phyloP scores from a whole-genome alignment of 352 stramenopile species.

The Phytophthora foliorum region DNA sequence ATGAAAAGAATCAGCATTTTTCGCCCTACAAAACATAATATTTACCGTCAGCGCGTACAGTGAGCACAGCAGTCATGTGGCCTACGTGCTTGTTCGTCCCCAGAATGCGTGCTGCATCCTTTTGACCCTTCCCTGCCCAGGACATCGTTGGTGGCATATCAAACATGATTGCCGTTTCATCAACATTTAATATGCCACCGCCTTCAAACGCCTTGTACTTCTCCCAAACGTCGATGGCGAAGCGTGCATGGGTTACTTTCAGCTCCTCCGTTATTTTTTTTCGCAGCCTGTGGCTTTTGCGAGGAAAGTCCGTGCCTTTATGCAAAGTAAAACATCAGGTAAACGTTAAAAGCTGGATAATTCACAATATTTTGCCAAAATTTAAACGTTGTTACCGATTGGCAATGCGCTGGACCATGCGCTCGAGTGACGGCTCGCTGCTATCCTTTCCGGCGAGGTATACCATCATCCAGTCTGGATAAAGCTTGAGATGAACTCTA shows the following conservation, averaged over 20 bases:
- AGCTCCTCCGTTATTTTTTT: slow-evolving; percentile 4
- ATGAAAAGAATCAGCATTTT: slow-evolving; percentile 22
- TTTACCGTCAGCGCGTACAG: slow-evolving; percentile 11
- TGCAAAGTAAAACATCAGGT: not conserved
- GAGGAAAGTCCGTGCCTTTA: not conserved
- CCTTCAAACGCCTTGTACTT: not conserved
- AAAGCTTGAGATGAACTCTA: not conserved
- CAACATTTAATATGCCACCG: slow-evolving; percentile 10
- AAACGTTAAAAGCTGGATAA: not conserved
- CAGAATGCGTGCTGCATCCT: slow-evolving; percentile 6
- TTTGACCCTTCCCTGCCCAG: slow-evolving; percentile 2
- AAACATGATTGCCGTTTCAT: no score
- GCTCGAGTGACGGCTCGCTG: not conserved
- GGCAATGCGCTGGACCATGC: slow-evolving; percentile 2
- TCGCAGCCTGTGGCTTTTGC: slow-evolving; percentile 8
- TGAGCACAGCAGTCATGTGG: not conserved
- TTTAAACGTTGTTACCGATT: slow-evolving; percentile 1
- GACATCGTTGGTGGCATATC: slow-evolving; percentile 13
- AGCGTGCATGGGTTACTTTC: slow-evolving; percentile 1
- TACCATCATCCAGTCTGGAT: not conserved
- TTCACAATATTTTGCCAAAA: not conserved
- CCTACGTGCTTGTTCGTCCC: slow-evolving; percentile 5
- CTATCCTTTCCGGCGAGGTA: not conserved
- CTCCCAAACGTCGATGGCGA: not conserved
- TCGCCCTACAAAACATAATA: not conserved